Percentiles rank a stretch among this genome's conserved stretches.
Conservation (phyloP, 225 moss, liverwort and hornwort genomes). For the Ulota crispa region DNA sequence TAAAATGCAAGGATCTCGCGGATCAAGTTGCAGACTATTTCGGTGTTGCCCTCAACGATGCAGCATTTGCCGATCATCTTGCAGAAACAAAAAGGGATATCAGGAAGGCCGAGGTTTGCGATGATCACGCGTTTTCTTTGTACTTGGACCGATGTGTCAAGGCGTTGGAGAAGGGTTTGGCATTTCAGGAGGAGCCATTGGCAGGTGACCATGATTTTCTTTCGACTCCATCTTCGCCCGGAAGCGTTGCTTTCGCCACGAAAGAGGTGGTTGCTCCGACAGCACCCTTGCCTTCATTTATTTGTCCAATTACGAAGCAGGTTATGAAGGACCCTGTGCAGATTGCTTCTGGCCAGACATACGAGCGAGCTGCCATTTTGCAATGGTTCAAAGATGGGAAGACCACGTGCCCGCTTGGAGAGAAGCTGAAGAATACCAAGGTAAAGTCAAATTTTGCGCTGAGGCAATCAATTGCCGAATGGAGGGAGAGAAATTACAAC, state of each 20-base stretch:
- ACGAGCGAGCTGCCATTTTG: conserved; percentile 70
- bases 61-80: conserved; percentile 49
- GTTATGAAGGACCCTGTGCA: conserved; percentile 91
- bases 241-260: conserved; percentile 21
- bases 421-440: conserved; percentile 81
- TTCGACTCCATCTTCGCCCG: conserved; percentile 33
- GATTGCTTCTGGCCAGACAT: conserved; percentile 84
- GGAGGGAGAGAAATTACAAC: conserved; percentile 73
- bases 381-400: conserved; percentile 79
- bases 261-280: conserved; percentile 59
- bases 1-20: conserved; percentile 57
- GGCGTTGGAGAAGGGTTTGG: conserved; percentile 60
- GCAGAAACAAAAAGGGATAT: conserved; percentile 45
- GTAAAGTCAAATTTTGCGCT: conserved; percentile 75
- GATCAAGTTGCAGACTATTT: conserved; percentile 72
- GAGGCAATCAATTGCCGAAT: conserved; percentile 77
- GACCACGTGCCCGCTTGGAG: conserved; percentile 72
- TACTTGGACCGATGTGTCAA: conserved; percentile 65
- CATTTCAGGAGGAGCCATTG: conserved; percentile 37
- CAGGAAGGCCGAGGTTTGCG: conserved; percentile 45
- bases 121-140: conserved; percentile 44
- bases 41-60: conserved; percentile 38
- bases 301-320: conserved; percentile 83
- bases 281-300: conserved; percentile 71
- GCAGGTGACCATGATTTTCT: conserved; percentile 22